Conservation (phyloP, 495 filamentous ascomycete genomes). For the Venustampulla echinocandica region DNA sequence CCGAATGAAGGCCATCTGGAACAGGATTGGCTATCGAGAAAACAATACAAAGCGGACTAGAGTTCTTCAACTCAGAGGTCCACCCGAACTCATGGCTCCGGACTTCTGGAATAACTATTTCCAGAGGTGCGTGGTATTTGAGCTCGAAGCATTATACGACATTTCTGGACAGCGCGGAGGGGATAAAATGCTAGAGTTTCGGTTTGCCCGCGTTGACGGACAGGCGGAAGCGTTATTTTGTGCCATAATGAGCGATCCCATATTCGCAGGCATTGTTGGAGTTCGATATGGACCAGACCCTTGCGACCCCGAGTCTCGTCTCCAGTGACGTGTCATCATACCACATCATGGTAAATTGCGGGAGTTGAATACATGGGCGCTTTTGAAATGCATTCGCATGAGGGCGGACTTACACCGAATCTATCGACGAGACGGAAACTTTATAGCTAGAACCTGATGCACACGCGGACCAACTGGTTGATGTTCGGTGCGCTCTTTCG, state of each 20-base stretch:
- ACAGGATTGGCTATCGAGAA: neutral
- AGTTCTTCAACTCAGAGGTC: neutral
- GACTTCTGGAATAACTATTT: neutral
- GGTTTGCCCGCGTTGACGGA: slow-evolving; percentile 5
- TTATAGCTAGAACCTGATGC: no score
- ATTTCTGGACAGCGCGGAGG: neutral
- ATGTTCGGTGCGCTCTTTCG: no score
- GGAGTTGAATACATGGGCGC: no score
- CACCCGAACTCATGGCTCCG: neutral
- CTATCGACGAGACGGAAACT: no score
- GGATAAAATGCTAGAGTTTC: neutral
- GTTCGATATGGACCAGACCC: slow-evolving; percentile 6
- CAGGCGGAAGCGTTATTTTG: slow-evolving; percentile 3
- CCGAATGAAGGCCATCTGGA: neutral
- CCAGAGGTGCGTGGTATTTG: neutral
- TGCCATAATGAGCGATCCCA: neutral
- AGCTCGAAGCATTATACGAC: neutral
- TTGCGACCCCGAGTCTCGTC: slow-evolving; percentile 2
- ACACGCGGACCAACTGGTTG: no score
- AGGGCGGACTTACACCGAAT: no score
- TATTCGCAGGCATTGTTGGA: neutral
- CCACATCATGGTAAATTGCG: no score
- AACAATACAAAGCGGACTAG: neutral
- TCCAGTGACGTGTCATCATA: no score
- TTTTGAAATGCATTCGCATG: no score